Evolutionary conservation across 1,284 basidiomycete species (phyloP), one percentile per base, ranked within the genome.

Genomic region (Rhodotorula sp.): DNA sequence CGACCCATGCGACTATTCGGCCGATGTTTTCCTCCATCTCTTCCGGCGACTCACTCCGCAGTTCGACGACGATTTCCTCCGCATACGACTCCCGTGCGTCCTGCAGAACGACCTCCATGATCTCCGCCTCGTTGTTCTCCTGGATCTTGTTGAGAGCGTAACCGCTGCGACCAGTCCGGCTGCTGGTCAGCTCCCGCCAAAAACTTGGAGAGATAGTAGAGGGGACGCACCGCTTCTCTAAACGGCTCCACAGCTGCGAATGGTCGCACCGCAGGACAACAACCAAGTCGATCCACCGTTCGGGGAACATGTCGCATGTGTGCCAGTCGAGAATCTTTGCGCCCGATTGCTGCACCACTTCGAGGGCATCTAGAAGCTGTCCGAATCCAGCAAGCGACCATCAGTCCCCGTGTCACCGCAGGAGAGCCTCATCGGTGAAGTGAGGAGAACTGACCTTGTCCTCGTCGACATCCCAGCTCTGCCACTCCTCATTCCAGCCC

Each of bases 121-220:
- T 99, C 81, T 99, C 95, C 15, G 94, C 94, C 76, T 94, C 89
- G 81, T 99, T 95, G 80, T 99, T 99, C 81, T 99, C 96, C 79
- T 94, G 90, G 16, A 99, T 92, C 82, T 99, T 99, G 79, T 92
- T 91, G 57, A 93, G 81, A 1, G 90, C 83, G 79, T 99, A 99
- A 18, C 87, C 86, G 74, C 95, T 97, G 79, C 15, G 8, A n/a
- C 7, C 44, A 16, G 54, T n/a, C 7, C 10, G 59, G 30, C 66
- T 8, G 53, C 34, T 22, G 6, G 51, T 53, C 52, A 18, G 15
- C 52, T 11, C 48, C 13, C 15, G n/a, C 28, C 52, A 6, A 9
- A 46, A 8, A 7, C 57, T 30, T 34, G 4, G 28, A 10, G 9
- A 26, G 34, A 34, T 10, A 34, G 40, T 52, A 30, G 15, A 18